These are phyloP conservation scores for Acacia pycnantha DNA, from an alignment of 331 rosid genomes.

Conservation along the genomic window DNA sequence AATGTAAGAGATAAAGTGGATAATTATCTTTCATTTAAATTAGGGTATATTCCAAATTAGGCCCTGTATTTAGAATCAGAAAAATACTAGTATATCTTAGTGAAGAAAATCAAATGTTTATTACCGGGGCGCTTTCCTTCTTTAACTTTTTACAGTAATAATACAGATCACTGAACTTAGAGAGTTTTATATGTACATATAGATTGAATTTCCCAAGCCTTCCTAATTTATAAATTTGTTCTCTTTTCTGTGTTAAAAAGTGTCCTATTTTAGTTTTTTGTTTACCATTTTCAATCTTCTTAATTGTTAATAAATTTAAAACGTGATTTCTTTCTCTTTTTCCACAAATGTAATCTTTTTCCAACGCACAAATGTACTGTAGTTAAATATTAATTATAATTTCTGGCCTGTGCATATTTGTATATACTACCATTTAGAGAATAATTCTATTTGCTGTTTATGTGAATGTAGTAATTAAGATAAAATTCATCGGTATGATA, in stretches of 20 bases:
- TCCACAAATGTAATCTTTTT: neutral
- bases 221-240: neutral
- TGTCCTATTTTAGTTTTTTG: neutral
- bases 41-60: too few species aligned
- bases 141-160: neutral
- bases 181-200: neutral
- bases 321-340: neutral
- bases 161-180: neutral
- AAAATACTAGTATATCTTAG: too few species aligned
- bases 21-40: too few species aligned
- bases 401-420: neutral
- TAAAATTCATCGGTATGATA: too few species aligned
- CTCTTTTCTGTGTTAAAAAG: neutral
- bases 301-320: neutral
- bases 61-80: too few species aligned
- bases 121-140: neutral
- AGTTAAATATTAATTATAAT: too few species aligned
- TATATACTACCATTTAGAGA: neutral
- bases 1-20: too few species aligned
- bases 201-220: neutral
- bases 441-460: neutral
- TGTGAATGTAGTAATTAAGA: too few species aligned
- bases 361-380: neutral
- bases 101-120: neutral
- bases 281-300: neutral